A percentile compares a stretch with the other conserved stretches of the same genome.
Conservation (phyloP, 176 grass and related monocot species). For the Oryza glumipatula region DNA sequence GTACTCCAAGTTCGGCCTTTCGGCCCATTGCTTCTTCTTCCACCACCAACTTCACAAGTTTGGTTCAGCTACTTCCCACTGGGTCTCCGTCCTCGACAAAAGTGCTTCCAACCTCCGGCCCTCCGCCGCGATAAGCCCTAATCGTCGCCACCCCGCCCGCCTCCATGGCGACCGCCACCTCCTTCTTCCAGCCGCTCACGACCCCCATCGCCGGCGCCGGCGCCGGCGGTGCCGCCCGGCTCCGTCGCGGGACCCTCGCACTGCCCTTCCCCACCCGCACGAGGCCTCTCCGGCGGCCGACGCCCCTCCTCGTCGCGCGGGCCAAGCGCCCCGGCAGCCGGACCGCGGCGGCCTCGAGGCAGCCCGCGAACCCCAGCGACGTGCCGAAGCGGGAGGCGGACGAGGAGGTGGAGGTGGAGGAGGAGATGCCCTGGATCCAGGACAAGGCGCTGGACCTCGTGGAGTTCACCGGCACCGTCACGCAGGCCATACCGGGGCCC, state of each 20-base stretch:
- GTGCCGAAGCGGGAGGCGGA: slow-evolving; percentile 37
- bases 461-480: slow-evolving; percentile 96
- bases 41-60: slow-evolving; percentile 15
- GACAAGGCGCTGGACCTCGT: slow-evolving; percentile 97
- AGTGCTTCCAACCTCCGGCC: slow-evolving; percentile 39
- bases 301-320: slow-evolving; percentile 44
- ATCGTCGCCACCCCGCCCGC: slow-evolving; percentile 19
- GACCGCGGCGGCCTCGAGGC: slow-evolving; percentile 29
- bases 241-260: slow-evolving; percentile 9
- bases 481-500: slow-evolving; percentile 90
- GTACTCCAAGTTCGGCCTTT: neutral
- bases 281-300: slow-evolving; percentile 24
- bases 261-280: slow-evolving; percentile 18
- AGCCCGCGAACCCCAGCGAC: slow-evolving; percentile 45
- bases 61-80: neutral
- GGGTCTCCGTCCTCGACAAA: slow-evolving; percentile 3
- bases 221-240: neutral
- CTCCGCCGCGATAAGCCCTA: slow-evolving; percentile 76
- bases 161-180: slow-evolving; percentile 57
- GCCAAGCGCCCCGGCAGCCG: slow-evolving; percentile 45
- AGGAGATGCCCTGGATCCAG: slow-evolving; percentile 97
- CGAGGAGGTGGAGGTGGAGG: slow-evolving; percentile 81
- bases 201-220: neutral
- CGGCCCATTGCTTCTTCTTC: neutral
- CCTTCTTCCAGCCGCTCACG: slow-evolving; percentile 53